These are phyloP conservation scores for Cladosporium halotolerans DNA, from an alignment of 2,329 filamentous ascomycete genomes.

Conservation along the genomic window DNA sequence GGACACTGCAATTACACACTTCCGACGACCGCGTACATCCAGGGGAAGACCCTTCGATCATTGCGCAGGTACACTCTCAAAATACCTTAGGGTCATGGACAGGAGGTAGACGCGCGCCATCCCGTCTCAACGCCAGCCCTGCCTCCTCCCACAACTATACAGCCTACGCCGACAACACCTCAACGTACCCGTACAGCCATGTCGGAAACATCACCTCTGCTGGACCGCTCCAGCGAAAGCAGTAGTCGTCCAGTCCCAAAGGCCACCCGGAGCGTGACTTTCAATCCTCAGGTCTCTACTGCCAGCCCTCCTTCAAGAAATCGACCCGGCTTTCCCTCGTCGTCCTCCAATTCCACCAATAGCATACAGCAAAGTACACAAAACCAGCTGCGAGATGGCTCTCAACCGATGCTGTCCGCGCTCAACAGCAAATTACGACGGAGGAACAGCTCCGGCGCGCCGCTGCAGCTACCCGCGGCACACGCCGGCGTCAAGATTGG, in stretches of 20 bases:
- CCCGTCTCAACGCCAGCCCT: not conserved
- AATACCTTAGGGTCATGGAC: not conserved
- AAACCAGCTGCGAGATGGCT: constrained; percentile 35
- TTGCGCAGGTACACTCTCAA: not conserved
- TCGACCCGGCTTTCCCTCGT: constrained; percentile 28
- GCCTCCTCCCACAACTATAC: not conserved
- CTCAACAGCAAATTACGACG: constrained; percentile 83
- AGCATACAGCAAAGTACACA: constrained; percentile 23
- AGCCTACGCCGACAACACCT: not conserved
- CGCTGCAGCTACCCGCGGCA: constrained; percentile 38
- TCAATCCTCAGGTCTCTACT: constrained; percentile 57
- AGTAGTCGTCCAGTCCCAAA: constrained; percentile 20
- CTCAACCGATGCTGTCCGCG: constrained; percentile 62
- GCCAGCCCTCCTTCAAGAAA: constrained; percentile 35
- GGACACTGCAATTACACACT: too few species aligned
- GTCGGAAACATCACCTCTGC: constrained; percentile 9
- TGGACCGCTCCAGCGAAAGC: not conserved
- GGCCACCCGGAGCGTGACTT: constrained; percentile 63
- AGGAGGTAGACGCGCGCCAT: not conserved
- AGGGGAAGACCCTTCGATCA: too few species aligned
- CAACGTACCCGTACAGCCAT: not conserved
- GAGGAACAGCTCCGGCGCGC: constrained; percentile 72
- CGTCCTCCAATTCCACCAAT: constrained; percentile 24
- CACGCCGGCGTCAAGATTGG: constrained; percentile 67
- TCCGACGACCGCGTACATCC: too few species aligned